phyloP scores from a whole-genome alignment of 2,329 filamentous ascomycete species.

The Corynespora cassiicola region DNA sequence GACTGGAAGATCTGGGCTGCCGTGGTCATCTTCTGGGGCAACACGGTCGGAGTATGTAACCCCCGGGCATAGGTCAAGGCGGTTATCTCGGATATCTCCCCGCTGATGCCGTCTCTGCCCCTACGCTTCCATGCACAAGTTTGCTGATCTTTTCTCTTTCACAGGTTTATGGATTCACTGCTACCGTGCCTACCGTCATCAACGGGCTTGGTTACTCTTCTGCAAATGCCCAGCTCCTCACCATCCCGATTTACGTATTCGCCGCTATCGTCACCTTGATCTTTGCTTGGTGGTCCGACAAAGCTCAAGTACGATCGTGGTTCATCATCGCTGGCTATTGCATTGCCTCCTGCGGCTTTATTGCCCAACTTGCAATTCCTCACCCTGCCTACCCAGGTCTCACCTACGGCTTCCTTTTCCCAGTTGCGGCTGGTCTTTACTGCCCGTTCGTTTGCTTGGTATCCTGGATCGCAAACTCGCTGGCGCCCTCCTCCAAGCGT shows the following conservation, averaged over 20 bases:
- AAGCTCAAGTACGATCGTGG: slow-evolving; percentile 58
- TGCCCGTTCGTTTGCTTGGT: slow-evolving; percentile 46
- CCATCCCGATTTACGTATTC: slow-evolving; percentile 51
- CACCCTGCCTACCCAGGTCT: slow-evolving; percentile 52
- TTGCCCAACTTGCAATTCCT: slow-evolving; percentile 57
- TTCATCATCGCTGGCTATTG: slow-evolving; percentile 61
- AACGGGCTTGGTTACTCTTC: slow-evolving; percentile 50
- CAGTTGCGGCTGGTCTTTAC: slow-evolving; percentile 43
- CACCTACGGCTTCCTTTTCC: slow-evolving; percentile 52
- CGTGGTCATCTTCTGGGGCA: slow-evolving; percentile 47
- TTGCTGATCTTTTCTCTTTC: neutral
- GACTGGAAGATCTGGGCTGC: slow-evolving; percentile 46
- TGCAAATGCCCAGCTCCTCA: slow-evolving; percentile 49
- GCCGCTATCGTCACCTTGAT: slow-evolving; percentile 48
- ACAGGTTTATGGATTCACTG: slow-evolving; percentile 36
- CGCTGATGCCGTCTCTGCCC: too few relatives aligned
- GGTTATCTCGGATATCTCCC: too few relatives aligned
- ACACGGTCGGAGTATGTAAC: slow-evolving; percentile 44
- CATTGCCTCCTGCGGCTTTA: slow-evolving; percentile 62
- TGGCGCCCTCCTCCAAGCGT: slow-evolving; percentile 42
- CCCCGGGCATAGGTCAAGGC: too few relatives aligned
- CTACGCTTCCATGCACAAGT: slow-evolving; percentile 42
- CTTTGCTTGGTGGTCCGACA: slow-evolving; percentile 58
- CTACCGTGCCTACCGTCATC: slow-evolving; percentile 52
- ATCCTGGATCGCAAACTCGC: slow-evolving; percentile 43